Evolutionary conservation across 768 basidiomycete genomes (phyloP).

Genomic region (Collybiopsis confluens): DNA sequence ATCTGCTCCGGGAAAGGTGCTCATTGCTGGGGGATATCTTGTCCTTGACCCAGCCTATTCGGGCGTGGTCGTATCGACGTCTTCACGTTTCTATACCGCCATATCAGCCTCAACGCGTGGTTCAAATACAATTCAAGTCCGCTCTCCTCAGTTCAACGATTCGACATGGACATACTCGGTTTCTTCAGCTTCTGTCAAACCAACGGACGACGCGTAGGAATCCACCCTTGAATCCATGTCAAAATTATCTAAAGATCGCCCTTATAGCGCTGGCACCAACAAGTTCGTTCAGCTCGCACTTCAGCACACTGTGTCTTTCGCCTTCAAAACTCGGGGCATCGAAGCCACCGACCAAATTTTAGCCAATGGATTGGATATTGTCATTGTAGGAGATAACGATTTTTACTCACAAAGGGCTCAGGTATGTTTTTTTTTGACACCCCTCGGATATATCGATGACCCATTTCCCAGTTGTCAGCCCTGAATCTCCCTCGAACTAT

Average conservation of each 20-base stretch:
- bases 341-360: slow-evolving; percentile 39
- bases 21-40: slow-evolving; percentile 94
- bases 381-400: slow-evolving; percentile 91
- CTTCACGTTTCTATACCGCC: slow-evolving; percentile 89
- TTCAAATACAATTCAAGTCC: slow-evolving; percentile 56
- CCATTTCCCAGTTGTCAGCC: slow-evolving; percentile 51
- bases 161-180: slow-evolving; percentile 75
- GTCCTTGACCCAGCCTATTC: slow-evolving; percentile 86
- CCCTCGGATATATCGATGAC: neutral
- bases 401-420: slow-evolving; percentile 93
- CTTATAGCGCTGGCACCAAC: slow-evolving; percentile 55
- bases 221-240: neutral
- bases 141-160: slow-evolving; percentile 87
- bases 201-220: slow-evolving; percentile 35
- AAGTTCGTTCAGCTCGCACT: slow-evolving; percentile 91
- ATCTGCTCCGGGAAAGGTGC: slow-evolving; percentile 93
- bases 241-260: neutral
- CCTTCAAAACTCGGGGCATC: slow-evolving; percentile 51
- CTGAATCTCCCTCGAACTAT: slow-evolving; percentile 59
- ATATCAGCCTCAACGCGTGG: slow-evolving; percentile 34
- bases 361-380: slow-evolving; percentile 62
- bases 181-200: slow-evolving; percentile 28
- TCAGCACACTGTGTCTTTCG: slow-evolving; percentile 69
- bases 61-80: slow-evolving; percentile 87
- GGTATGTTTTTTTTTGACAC: slow-evolving; percentile 36